Conservation (phyloP, 1,284 basidiomycete species). For the Singerocomus inundabilis region DNA sequence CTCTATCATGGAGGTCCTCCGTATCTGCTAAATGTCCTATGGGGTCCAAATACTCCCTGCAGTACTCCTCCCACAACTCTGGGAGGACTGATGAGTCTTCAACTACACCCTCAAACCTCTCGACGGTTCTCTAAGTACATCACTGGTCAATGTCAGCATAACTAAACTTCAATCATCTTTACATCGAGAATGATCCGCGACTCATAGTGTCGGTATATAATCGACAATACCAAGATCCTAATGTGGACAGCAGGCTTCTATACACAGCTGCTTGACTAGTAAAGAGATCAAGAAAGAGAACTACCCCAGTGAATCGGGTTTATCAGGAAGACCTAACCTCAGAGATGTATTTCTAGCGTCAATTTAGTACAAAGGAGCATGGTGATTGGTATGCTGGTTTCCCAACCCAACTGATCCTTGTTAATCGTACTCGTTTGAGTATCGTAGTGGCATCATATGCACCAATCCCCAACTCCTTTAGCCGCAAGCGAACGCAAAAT, state of each 20-base stretch:
- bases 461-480: too few relatives aligned
- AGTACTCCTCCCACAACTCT: not conserved
- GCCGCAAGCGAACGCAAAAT: too few relatives aligned
- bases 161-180: not conserved
- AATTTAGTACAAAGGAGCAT: too few relatives aligned
- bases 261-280: too few relatives aligned
- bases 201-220: not conserved
- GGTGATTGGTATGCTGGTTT: too few relatives aligned
- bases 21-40: not conserved
- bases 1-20: not conserved
- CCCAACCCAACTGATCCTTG: too few relatives aligned
- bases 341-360: too few relatives aligned
- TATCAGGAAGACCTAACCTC: conserved; percentile 39
- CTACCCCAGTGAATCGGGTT: conserved; percentile 45
- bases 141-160: not conserved
- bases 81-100: not conserved
- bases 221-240: not conserved
- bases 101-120: not conserved
- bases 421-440: too few relatives aligned
- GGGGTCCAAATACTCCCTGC: not conserved
- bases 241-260: not conserved
- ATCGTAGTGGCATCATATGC: too few relatives aligned
- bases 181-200: not conserved
- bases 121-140: not conserved
- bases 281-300: conserved; percentile 42